Evolutionary conservation across 306 rosid genomes (phyloP).

Genomic region (Arachis stenosperma): DNA sequence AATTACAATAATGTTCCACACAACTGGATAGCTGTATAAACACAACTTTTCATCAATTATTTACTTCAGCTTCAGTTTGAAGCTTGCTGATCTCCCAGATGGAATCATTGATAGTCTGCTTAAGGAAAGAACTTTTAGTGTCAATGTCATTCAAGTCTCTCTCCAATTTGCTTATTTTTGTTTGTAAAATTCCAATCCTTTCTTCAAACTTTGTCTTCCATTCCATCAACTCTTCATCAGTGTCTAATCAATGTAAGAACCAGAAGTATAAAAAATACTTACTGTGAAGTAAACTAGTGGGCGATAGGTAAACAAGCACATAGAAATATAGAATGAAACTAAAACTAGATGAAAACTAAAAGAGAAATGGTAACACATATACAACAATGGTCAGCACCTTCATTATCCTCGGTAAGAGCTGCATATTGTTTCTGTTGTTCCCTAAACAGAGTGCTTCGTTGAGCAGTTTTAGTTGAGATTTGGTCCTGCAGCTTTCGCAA

Average conservation of each 20-base stretch:
- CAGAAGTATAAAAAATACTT: slow-evolving; percentile 32
- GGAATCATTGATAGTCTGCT: slow-evolving; percentile 42
- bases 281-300: slow-evolving; percentile 16
- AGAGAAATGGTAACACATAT: slow-evolving; percentile 10
- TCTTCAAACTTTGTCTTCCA: slow-evolving; percentile 86
- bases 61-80: slow-evolving; percentile 83
- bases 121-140: slow-evolving; percentile 50
- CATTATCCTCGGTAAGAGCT: slow-evolving; percentile 75
- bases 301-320: slow-evolving; percentile 13
- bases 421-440: slow-evolving; percentile 69
- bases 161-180: slow-evolving; percentile 66
- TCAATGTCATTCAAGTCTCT: slow-evolving; percentile 69
- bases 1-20: slow-evolving; percentile 31
- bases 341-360: slow-evolving; percentile 12
- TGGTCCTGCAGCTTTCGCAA: slow-evolving; percentile 64
- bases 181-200: slow-evolving; percentile 60
- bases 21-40: slow-evolving; percentile 30
- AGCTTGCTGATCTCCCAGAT: slow-evolving; percentile 74
- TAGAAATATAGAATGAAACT: slow-evolving; percentile 2
- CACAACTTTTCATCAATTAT: slow-evolving; percentile 36
- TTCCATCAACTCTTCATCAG: slow-evolving; percentile 90
- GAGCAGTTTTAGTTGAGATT: slow-evolving; percentile 65
- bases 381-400: slow-evolving; percentile 56
- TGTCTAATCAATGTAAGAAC: slow-evolving; percentile 55
- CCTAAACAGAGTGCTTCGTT: slow-evolving; percentile 66